Base-by-base conservation (phyloP, 2,329 filamentous ascomycete species). In the Aureobasidium zeae region DNA sequence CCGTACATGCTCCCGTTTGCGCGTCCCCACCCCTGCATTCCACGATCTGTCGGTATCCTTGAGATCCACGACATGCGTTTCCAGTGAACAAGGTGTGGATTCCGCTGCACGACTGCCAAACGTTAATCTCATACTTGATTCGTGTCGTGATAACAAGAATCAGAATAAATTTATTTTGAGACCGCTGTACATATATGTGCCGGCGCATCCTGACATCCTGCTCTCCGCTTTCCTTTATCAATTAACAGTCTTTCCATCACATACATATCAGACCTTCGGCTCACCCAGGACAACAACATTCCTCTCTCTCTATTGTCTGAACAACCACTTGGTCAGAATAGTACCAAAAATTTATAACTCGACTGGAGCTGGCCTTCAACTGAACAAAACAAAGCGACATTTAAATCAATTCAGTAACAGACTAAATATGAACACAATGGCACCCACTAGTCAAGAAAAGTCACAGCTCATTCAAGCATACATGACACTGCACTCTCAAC, bases 401-500 rank as follows among this genome's bases (percentile, higher is more conserved):
- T 43, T 34, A 22, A 34, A 26, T 8, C 39, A 43, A 8, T 15
- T 20, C 39, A 15, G n/a, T 19, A 10, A 29, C 25, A 10, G 17
- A 39, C 17, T 26, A 28, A 29, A 28, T 10, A 34, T 21, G n/a
- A n/a, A n/a, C 29, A 34, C 16, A 25, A 43, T 43, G 39, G 12
- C 39, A 26, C 21, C 39, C 16, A 12, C 17, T 12, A 34, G 8
- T 13, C 39, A 29, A 19, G 39, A 43, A 34, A 43, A 50, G 48
- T 47, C 46, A 4, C 44, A 48, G 19, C 48, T 51, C 22, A 46
- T 65, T 52, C 58, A 63, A 48, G 60, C 57, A 45, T 66, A 66
- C 52, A 58, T 66, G 47, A 51, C 60, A 9, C 56, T 67, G 12
- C 58, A 60, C 32, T 61, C 60, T 16, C 63, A 67, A 39, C 62